These are phyloP conservation scores for Mucor saturninus DNA, from an alignment of 371 early-diverging fungal species.

Conservation along the genomic window DNA sequence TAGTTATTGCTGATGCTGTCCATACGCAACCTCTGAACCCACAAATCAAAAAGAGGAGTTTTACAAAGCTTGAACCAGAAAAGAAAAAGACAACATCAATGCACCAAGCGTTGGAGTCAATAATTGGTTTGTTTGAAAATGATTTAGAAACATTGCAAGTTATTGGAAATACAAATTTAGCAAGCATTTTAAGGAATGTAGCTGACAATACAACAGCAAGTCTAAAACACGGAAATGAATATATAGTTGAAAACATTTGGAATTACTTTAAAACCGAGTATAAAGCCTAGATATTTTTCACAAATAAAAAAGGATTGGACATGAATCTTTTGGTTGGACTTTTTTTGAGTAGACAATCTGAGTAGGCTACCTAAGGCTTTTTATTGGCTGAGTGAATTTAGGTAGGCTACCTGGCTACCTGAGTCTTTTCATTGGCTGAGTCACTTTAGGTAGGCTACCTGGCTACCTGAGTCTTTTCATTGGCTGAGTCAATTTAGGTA, in stretches of 20 bases:
- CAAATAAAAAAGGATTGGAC: constrained; percentile 3
- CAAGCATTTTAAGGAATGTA: constrained; percentile 17
- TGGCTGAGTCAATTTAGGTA: too few relatives aligned
- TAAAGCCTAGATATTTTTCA: constrained; percentile 8
- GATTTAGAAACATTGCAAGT: constrained; percentile 15
- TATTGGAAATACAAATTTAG: constrained; percentile 18
- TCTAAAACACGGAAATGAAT: constrained; percentile 15
- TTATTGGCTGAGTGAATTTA: too few relatives aligned
- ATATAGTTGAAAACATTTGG: constrained; percentile 1
- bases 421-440: too few relatives aligned
- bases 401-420: constrained; percentile 7
- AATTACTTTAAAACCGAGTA: constrained; percentile 13
- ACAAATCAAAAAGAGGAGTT: constrained; percentile 21
- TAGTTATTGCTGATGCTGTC: constrained; percentile 20
- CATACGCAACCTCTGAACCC: constrained; percentile 22
- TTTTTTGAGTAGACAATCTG: constrained; percentile 19
- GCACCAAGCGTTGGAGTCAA: constrained; percentile 15
- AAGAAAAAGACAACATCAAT: constrained; percentile 24
- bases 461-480: too few relatives aligned
- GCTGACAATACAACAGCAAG: constrained; percentile 20
- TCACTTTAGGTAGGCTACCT: neutral
- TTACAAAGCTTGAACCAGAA: constrained; percentile 21
- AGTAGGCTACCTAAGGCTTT: too few relatives aligned
- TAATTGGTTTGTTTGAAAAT: constrained; percentile 17
- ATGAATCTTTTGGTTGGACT: too few relatives aligned